phyloP scores from a whole-genome alignment of 352 stramenopile genomes.

The Phytophthora pisi region DNA sequence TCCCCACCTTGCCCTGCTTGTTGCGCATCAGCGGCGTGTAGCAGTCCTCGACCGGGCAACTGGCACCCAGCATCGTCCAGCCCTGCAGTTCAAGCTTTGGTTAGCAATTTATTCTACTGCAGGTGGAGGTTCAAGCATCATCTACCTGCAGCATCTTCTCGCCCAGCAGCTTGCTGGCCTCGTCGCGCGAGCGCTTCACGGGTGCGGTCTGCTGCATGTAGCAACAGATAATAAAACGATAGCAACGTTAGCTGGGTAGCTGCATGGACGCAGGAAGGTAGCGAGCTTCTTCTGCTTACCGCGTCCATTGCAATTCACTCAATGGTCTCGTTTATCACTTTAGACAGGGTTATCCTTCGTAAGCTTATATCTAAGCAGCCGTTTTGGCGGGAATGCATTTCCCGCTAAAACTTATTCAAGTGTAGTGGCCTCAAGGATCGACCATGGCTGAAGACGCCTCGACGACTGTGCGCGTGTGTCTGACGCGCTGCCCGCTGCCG shows the following conservation, averaged over 20 bases:
- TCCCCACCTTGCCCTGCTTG: slow-evolving; percentile 62
- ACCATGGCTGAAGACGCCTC: slow-evolving; percentile 29
- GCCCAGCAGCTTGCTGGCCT: slow-evolving; percentile 73
- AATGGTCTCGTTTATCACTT: background rate
- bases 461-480: slow-evolving; percentile 50
- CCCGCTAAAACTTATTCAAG: slow-evolving; percentile 4
- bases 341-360: no score
- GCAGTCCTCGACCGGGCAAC: slow-evolving; percentile 73
- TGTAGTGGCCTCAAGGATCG: background rate
- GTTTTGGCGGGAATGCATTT: slow-evolving; percentile 37
- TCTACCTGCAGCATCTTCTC: slow-evolving; percentile 83
- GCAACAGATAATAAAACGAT: background rate
- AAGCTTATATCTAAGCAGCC: slow-evolving; percentile 2
- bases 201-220: slow-evolving; percentile 4
- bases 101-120: background rate
- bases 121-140: background rate
- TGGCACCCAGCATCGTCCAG: slow-evolving; percentile 76
- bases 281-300: slow-evolving; percentile 16
- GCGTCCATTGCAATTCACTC: slow-evolving; percentile 23
- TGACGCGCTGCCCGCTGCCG: slow-evolving; percentile 77
- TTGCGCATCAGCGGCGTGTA: slow-evolving; percentile 82
- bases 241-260: background rate
- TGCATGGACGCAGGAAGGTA: background rate
- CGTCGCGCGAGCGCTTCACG: slow-evolving; percentile 58
- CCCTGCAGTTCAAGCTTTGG: slow-evolving; percentile 39